Conservation (phyloP, 225 moss, liverwort and hornwort species). For the Polytrichum formosum region DNA sequence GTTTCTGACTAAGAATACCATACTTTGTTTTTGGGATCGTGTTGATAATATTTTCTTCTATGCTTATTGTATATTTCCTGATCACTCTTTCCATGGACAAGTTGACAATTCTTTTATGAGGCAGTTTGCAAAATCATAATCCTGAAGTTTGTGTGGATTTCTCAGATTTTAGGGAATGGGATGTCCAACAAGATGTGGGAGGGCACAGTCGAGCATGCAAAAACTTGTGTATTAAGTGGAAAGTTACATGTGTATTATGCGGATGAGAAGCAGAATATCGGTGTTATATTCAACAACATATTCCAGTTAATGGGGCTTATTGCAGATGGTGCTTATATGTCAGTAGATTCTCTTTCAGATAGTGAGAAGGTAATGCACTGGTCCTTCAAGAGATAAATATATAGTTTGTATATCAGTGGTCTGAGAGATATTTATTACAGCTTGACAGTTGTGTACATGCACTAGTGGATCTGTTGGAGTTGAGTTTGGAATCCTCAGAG, state of each 20-base stretch:
- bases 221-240: slow-evolving; percentile 43
- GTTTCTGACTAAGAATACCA: not conserved
- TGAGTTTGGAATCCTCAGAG: too few relatives aligned
- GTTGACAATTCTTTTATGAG: too few relatives aligned
- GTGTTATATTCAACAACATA: slow-evolving; percentile 50
- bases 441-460: not conserved
- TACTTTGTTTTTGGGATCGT: not conserved
- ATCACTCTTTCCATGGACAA: too few relatives aligned
- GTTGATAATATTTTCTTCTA: not conserved
- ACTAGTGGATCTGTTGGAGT: too few relatives aligned
- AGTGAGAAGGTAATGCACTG: slow-evolving; percentile 42
- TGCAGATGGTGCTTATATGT: slow-evolving; percentile 58
- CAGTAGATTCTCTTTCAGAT: slow-evolving; percentile 52
- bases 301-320: slow-evolving; percentile 54
- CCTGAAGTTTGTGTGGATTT: not conserved
- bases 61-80: not conserved
- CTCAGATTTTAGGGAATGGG: slow-evolving; percentile 45
- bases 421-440: too few relatives aligned
- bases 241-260: slow-evolving; percentile 45
- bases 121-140: too few relatives aligned
- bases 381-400: not conserved
- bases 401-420: not conserved
- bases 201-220: slow-evolving; percentile 50
- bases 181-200: slow-evolving; percentile 66
- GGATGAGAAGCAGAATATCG: slow-evolving; percentile 43